Percentiles rank a stretch among this genome's conserved stretches.
phyloP scores from a whole-genome alignment of 2,329 filamentous ascomycete species.

The Trichoderma arundinaceum region DNA sequence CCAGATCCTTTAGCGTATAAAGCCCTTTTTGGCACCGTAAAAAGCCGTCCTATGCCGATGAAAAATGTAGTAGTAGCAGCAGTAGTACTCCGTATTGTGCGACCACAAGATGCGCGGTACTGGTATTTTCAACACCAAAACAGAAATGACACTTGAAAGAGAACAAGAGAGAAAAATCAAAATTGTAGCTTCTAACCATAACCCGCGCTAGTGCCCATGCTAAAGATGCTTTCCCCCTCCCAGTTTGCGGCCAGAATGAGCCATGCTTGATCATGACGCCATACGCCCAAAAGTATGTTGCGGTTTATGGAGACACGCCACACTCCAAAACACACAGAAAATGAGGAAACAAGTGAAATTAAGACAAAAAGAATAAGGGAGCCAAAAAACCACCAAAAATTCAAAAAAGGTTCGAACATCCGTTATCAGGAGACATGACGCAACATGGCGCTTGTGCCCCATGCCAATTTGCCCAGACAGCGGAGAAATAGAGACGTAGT shows the following conservation, averaged over 20 bases:
- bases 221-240: conserved; percentile 18
- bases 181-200: conserved; percentile 28
- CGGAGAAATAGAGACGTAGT: not conserved
- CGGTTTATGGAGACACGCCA: conserved; percentile 15
- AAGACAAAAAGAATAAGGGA: not conserved
- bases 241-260: conserved; percentile 17
- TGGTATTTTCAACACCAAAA: not conserved
- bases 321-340: not conserved
- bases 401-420: no score
- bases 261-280: conserved; percentile 29
- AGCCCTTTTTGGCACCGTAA: not conserved
- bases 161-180: conserved; percentile 5
- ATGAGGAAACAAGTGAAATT: not conserved
- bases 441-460: not conserved
- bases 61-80: not conserved
- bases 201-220: conserved; percentile 28
- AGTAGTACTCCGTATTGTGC: not conserved
- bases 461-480: no score
- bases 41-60: not conserved
- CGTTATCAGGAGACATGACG: not conserved
- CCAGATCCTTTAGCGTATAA: not conserved
- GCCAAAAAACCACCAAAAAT: not conserved
- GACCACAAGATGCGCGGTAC: not conserved
- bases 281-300: conserved; percentile 25
- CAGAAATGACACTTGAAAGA: not conserved